A percentile compares a stretch with the other conserved stretches of the same genome.
These are phyloP conservation scores for Aspergillus proliferans DNA, from an alignment of 2,329 filamentous ascomycete genomes.

Conservation along the genomic window DNA sequence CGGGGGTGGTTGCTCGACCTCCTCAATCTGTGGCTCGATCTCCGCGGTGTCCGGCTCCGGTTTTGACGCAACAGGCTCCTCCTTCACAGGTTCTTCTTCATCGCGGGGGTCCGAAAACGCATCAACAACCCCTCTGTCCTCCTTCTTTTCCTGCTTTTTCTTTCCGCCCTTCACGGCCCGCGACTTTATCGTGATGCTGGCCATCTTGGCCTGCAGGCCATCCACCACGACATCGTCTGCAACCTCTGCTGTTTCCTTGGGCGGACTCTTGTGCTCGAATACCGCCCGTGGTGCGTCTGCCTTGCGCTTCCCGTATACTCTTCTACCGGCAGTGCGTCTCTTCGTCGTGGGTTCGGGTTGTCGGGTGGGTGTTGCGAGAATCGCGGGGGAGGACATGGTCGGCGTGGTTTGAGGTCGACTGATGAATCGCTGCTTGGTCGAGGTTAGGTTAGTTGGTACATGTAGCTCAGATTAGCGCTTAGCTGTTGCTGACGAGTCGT, in stretches of 20 bases:
- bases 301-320: constrained; percentile 31
- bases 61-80: not conserved
- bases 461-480: too few species aligned
- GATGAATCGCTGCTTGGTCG: too few species aligned
- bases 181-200: constrained; percentile 21
- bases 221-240: constrained; percentile 8
- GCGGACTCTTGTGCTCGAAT: constrained; percentile 26
- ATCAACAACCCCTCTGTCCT: not conserved
- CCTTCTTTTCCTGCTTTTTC: not conserved
- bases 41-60: not conserved
- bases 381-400: constrained; percentile 7
- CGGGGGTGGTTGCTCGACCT: constrained; percentile 2
- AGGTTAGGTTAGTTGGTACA: too few species aligned
- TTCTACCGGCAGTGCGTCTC: constrained; percentile 17
- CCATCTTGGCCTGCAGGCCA: constrained; percentile 20
- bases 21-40: not conserved
- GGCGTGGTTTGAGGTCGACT: not conserved
- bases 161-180: not conserved
- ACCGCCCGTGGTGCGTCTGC: constrained; percentile 31
- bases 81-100: not conserved
- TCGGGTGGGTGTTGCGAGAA: constrained; percentile 15
- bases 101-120: not conserved
- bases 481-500: too few species aligned
- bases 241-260: constrained; percentile 6
- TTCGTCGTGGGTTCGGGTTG: constrained; percentile 18